A percentile compares a stretch with the other conserved stretches of the same genome.
These are phyloP conservation scores for Yamadazyma atlantica DNA, from an alignment of 1,139 yeast genomes.

Conservation along the genomic window DNA sequence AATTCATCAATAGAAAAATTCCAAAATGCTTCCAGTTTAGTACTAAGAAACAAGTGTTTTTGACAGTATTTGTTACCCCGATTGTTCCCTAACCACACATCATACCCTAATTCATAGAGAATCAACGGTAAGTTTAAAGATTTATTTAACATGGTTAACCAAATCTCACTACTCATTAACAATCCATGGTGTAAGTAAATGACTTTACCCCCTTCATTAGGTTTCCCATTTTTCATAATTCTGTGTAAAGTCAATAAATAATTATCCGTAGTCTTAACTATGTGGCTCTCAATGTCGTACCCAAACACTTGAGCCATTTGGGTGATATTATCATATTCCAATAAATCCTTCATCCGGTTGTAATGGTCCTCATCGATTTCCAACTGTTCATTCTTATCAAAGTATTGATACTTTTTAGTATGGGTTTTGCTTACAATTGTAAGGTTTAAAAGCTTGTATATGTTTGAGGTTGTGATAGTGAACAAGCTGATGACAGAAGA, in stretches of 20 bases:
- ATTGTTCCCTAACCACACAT: constrained; percentile 92
- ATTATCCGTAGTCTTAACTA: constrained; percentile 41
- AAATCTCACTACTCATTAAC: constrained; percentile 85
- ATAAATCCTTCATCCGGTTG: constrained; percentile 9
- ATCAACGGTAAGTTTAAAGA: constrained; percentile 70
- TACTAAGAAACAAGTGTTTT: constrained; percentile 38
- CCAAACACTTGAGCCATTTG: constrained; percentile 41
- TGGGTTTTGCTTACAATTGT: constrained; percentile 12
- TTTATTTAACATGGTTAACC: constrained; percentile 73
- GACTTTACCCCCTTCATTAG: constrained; percentile 38
- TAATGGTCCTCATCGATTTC: constrained; percentile 8
- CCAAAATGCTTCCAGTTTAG: constrained; percentile 42
- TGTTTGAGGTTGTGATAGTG: constrained; percentile 26
- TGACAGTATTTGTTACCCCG: constrained; percentile 85
- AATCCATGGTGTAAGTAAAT: constrained; percentile 90
- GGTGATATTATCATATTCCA: constrained; percentile 32
- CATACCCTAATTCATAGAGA: constrained; percentile 77
- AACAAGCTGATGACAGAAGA: constrained; percentile 26
- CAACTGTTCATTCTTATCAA: constrained; percentile 15
- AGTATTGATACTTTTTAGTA: constrained; percentile 8
- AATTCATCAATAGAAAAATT: constrained; percentile 48
- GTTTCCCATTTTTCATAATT: constrained; percentile 16
- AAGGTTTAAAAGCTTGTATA: constrained; percentile 29
- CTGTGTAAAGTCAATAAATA: constrained; percentile 39
- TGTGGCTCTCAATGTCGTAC: constrained; percentile 37